phyloP scores from a whole-genome alignment of 2,329 filamentous ascomycete species.

The Microcera coccophila region DNA sequence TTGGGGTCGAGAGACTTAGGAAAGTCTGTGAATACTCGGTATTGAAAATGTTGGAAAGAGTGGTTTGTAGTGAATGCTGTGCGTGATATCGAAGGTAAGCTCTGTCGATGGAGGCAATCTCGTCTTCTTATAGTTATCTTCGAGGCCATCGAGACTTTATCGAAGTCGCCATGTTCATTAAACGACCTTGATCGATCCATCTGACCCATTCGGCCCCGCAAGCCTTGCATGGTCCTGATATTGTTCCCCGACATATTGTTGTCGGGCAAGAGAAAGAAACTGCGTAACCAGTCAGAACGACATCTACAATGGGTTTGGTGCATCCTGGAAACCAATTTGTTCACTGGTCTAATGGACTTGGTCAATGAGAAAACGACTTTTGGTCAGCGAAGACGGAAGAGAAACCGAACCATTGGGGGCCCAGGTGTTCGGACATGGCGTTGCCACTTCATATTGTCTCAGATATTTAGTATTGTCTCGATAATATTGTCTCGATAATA shows the following conservation, averaged over 20 bases:
- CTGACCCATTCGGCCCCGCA: not conserved
- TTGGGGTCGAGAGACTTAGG: constrained; percentile 23
- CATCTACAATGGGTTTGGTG: not conserved
- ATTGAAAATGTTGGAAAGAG: constrained; percentile 26
- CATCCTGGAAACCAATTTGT: not conserved
- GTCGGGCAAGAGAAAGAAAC: constrained; percentile 9
- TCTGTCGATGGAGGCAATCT: constrained; percentile 2
- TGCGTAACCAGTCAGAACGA: constrained; percentile 8
- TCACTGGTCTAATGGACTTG: not conserved
- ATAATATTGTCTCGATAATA: constrained; percentile 29
- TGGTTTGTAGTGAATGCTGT: constrained; percentile 15
- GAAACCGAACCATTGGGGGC: not conserved
- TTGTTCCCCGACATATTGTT: constrained; percentile 24
- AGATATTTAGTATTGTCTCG: constrained; percentile 27
- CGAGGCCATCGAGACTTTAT: not conserved
- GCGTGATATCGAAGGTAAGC: constrained; percentile 8
- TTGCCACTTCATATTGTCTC: not conserved
- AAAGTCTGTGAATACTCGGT: constrained; percentile 22
- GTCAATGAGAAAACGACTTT: not conserved
- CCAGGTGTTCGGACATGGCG: not conserved
- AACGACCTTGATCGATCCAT: not conserved
- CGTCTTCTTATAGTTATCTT: constrained; percentile 16
- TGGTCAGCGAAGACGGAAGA: not conserved
- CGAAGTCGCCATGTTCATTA: not conserved
- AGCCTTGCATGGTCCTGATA: constrained; percentile 5